These are phyloP conservation scores for Rossbeevera mucosa DNA, from an alignment of 768 basidiomycete species.

Conservation along the genomic window DNA sequence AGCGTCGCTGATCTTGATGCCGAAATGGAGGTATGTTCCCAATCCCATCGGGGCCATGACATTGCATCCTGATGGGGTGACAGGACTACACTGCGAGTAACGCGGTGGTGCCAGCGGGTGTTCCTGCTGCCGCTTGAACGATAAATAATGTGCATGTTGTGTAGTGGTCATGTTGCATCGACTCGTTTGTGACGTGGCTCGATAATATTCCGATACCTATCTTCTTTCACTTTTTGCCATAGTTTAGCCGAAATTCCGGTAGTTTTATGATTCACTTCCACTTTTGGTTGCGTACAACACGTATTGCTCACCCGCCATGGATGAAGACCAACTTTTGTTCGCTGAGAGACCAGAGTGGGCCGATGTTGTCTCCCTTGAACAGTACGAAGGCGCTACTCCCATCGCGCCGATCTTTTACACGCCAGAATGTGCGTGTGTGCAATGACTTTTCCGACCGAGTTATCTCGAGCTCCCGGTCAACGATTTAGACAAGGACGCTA, in stretches of 20 bases:
- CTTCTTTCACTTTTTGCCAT: constrained; percentile 8
- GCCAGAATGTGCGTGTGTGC: constrained; percentile 64
- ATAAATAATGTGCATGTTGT: constrained; percentile 2
- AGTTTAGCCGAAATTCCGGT: constrained; percentile 16
- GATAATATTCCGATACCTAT: constrained; percentile 24
- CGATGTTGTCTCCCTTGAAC: constrained; percentile 74
- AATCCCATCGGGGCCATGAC: neutral
- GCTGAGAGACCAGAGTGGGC: constrained; percentile 68
- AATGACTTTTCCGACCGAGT: neutral
- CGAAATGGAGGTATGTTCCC: constrained; percentile 84
- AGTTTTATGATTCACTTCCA: neutral
- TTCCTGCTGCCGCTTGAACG: constrained; percentile 35
- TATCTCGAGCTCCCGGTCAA: constrained; percentile 6
- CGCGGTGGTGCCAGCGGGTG: constrained; percentile 39
- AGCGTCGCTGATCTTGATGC: constrained; percentile 90
- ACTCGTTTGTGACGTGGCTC: constrained; percentile 6
- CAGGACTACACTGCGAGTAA: constrained; percentile 70
- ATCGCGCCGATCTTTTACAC: constrained; percentile 92
- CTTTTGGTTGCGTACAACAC: neutral
- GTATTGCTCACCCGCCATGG: constrained; percentile 11
- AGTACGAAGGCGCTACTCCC: constrained; percentile 73
- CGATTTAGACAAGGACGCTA: constrained; percentile 80
- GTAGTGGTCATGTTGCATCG: constrained; percentile 4
- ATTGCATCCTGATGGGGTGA: neutral
- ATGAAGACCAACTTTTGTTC: constrained; percentile 38